A percentile compares a stretch with the other conserved stretches of the same genome.
These are phyloP conservation scores for Peronospora farinosa DNA, from an alignment of 352 stramenopile genomes.

Conservation along the genomic window DNA sequence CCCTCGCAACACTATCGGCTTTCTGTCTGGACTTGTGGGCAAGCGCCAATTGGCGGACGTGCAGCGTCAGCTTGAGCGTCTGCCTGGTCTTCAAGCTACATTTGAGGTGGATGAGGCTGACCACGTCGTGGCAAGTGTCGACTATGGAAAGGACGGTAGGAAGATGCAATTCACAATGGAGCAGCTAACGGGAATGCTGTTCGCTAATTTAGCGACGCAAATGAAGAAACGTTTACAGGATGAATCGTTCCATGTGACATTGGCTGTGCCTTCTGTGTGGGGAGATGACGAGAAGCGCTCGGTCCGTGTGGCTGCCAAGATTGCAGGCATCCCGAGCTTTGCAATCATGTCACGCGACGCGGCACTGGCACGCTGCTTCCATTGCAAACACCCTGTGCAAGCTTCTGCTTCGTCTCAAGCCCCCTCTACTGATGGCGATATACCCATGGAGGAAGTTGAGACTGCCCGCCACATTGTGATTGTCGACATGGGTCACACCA, in stretches of 20 bases:
- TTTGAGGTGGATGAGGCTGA: conserved; percentile 31
- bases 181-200: conserved; percentile 72
- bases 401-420: conserved; percentile 1
- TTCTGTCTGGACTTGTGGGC: conserved; percentile 59
- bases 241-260: conserved; percentile 45
- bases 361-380: conserved; percentile 69
- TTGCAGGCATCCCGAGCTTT: conserved; percentile 54
- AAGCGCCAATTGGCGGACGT: conserved; percentile 43
- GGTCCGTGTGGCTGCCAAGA: conserved; percentile 42
- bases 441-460: conserved; percentile 20
- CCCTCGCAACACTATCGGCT: conserved; percentile 73
- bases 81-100: conserved; percentile 45
- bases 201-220: conserved; percentile 64
- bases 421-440: conserved; percentile 17
- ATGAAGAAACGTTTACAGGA: conserved; percentile 52
- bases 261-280: conserved; percentile 69
- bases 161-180: conserved; percentile 58
- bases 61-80: conserved; percentile 30
- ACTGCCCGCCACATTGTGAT: conserved; percentile 61
- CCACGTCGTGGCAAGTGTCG: conserved; percentile 48
- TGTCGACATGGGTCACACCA: conserved; percentile 84
- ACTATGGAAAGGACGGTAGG: conserved; percentile 43
- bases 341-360: conserved; percentile 46
- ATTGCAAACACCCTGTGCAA: conserved; percentile 74
- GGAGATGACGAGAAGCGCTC: conserved; percentile 40